A percentile compares a stretch with the other conserved stretches of the same genome.
phyloP scores from a whole-genome alignment of 345 rosid genomes.

The Pelargonium nanum region DNA sequence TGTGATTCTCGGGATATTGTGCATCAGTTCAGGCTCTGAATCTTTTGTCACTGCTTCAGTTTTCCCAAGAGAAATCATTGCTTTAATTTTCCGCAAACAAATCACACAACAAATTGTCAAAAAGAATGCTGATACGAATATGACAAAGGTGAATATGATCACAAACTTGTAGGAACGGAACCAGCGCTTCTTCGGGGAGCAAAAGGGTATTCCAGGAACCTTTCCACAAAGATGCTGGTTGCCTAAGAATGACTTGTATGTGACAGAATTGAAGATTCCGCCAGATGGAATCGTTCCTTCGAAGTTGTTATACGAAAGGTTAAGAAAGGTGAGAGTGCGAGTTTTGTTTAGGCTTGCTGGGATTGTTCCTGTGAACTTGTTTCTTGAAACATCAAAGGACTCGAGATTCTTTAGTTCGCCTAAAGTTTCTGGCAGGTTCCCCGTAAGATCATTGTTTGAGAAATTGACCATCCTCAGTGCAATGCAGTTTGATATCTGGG shows the following conservation, averaged over 20 bases:
- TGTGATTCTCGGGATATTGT: conserved; percentile 41
- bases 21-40: conserved; percentile 18
- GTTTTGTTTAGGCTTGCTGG: conserved; percentile 30
- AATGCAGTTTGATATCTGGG: conserved; percentile 36
- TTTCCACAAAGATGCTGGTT: conserved; percentile 33
- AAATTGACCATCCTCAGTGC: conserved; percentile 28
- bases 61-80: conserved; percentile 17
- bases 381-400: conserved; percentile 35
- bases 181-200: conserved; percentile 20
- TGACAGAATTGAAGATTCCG: conserved; percentile 31
- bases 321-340: conserved; percentile 29
- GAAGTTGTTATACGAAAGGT: conserved; percentile 41
- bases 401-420: conserved; percentile 34
- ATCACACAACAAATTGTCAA: conserved; percentile 23
- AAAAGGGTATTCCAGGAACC: conserved; percentile 15
- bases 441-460: conserved; percentile 32
- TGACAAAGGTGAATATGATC: conserved; percentile 16
- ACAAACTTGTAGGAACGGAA: conserved; percentile 22
- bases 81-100: conserved; percentile 16
- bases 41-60: conserved; percentile 8
- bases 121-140: conserved; percentile 19
- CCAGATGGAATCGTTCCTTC: conserved; percentile 37
- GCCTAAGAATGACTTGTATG: conserved; percentile 30
- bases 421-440: conserved; percentile 37
- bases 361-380: conserved; percentile 33